Conservation (phyloP, 768 basidiomycete species). For the Kwoniella sp. region DNA sequence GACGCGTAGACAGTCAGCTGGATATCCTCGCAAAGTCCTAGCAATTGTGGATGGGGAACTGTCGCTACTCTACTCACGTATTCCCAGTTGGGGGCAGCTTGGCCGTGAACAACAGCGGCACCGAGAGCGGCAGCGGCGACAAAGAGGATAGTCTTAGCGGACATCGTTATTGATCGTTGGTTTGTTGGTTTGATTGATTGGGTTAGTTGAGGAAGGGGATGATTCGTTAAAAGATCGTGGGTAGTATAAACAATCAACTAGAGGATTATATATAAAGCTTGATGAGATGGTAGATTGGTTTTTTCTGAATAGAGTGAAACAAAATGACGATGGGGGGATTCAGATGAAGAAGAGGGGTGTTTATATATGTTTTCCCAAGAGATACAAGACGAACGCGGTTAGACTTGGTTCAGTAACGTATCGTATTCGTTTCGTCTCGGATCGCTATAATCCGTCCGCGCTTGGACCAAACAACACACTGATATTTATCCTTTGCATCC, state of each 20-base stretch:
- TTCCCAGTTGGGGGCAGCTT: constrained; percentile 44
- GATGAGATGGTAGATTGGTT: background rate
- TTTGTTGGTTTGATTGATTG: constrained; percentile 7
- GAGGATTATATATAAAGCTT: constrained; percentile 7
- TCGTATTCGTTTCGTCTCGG: background rate
- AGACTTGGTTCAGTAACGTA: background rate
- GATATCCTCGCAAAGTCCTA: too few relatives aligned
- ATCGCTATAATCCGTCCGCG: background rate
- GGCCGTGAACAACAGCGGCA: constrained; percentile 39
- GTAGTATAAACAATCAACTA: constrained; percentile 6
- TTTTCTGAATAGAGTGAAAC: constrained; percentile 3
- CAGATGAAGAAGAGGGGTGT: background rate
- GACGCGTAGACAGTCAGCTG: background rate
- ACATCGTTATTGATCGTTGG: constrained; percentile 31
- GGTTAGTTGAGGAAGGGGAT: constrained; percentile 1
- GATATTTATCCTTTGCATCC: background rate
- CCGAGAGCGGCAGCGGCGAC: constrained; percentile 35
- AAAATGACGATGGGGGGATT: background rate
- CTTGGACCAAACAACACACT: background rate
- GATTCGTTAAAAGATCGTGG: constrained; percentile 19
- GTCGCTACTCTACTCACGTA: constrained; percentile 28
- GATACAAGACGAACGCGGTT: constrained; percentile 5
- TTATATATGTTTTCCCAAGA: background rate
- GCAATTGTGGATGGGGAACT: background rate
- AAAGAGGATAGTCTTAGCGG: constrained; percentile 37